A percentile compares a stretch with the other conserved stretches of the same genome.
Conservation (phyloP, 352 stramenopile genomes). For the Phytopythium sindhum region DNA sequence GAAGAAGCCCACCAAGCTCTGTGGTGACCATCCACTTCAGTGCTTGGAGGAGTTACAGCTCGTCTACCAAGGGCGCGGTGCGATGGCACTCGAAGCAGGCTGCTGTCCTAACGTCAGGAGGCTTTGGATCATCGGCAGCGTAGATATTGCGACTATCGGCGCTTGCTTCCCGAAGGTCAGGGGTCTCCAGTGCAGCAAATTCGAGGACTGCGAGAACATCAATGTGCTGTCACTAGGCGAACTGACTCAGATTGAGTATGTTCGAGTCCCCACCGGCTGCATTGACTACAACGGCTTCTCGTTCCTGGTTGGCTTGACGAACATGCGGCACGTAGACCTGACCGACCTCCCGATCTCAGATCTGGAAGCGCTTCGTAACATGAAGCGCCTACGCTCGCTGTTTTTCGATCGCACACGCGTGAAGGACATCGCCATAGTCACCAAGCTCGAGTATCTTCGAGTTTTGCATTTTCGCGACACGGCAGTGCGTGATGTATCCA, state of each 20-base stretch:
- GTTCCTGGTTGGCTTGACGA: background rate
- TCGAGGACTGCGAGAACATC: background rate
- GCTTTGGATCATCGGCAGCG: background rate
- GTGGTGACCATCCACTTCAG: background rate
- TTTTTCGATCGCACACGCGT: background rate
- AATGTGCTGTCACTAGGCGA: background rate
- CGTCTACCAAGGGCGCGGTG: background rate
- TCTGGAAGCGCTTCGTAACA: background rate
- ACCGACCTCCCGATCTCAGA: constrained; percentile 4
- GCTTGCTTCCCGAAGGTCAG: background rate
- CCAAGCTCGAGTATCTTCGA: background rate
- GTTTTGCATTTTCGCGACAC: background rate
- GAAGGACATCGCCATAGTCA: background rate
- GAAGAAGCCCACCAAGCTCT: constrained; percentile 1
- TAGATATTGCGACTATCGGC: background rate
- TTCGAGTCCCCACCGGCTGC: background rate
- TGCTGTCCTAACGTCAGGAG: constrained; percentile 1
- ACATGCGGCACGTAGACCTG: background rate
- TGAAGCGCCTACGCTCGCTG: constrained; percentile 1
- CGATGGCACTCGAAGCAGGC: background rate
- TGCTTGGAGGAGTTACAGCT: background rate
- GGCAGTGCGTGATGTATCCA: background rate
- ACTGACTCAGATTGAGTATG: background rate
- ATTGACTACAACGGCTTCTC: background rate
- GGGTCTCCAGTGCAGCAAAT: background rate